Evolutionary conservation across 805 yeast genomes (phyloP), one percentile per base, ranked within the genome.

Genomic region (Zygosaccharomyces rouxii): DNA sequence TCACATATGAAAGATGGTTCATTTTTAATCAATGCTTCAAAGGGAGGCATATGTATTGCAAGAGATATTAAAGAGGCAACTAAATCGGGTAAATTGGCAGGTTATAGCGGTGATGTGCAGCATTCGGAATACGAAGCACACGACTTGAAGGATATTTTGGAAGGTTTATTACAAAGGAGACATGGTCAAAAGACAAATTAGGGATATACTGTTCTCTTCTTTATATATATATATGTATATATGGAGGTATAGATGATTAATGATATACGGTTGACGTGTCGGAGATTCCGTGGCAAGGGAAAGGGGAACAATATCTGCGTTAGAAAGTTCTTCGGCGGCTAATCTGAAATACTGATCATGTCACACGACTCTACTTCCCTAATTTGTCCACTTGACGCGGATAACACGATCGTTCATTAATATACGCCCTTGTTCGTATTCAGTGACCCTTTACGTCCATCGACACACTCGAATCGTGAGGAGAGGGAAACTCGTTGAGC

Each of bases 401-500:
- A 30, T 30, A 7, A 33, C 13, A 33, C 21, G 37, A 9, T 33
- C 37, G 37, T 14, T 14, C 21, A 16, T 33, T 33, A 33, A 33
- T 14, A 33, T 33, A 33, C 37, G 37, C 37, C 37, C 5, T 4
- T 10, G 5, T 14, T 33, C 37, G 37, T 33, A 10, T n/a, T 5
- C 4, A n/a, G 21, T 14, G 37, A 33, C 11, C 10, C n/a, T 14
- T 2, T 33, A 16, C 16, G 13, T 9, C 19, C 10, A 33, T 33
- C 21, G 7, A 33, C 37, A 14, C 37, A 33, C 37, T 21, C 44
- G 35, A 26, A 41, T 23, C 21, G 44, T 41, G 44, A 41, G 44
- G 44, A 41, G 44, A 41, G 11, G 28, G 9, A 21, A 26, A 41
- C 22, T 16, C 18, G 33, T 41, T 19, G 35, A 14, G 16, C 19